Conservation (phyloP, 73 alveolate species). For the Stentor roeselii region DNA sequence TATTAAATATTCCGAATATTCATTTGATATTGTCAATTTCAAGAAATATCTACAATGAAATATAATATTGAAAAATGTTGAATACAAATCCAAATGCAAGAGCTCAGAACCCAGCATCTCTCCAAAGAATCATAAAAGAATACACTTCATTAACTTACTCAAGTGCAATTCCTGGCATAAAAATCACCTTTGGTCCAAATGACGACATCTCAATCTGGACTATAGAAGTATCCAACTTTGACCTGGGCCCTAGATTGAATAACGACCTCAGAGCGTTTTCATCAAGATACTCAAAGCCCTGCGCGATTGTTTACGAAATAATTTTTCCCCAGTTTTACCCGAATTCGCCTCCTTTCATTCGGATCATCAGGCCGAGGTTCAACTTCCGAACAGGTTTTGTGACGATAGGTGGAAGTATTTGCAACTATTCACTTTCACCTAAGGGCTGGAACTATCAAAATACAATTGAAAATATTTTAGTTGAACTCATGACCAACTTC, state of each 20-base stretch:
- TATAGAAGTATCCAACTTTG: neutral
- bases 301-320: conserved; percentile 39
- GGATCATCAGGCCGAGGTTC: conserved; percentile 71
- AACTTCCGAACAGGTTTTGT: conserved; percentile 72
- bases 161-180: neutral
- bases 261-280: conserved; percentile 1
- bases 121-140: conserved; percentile 3
- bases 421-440: conserved; percentile 63
- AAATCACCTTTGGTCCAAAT: neutral
- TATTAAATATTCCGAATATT: too few species aligned
- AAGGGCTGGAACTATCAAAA: conserved; percentile 59
- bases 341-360: conserved; percentile 61
- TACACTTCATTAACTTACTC: neutral
- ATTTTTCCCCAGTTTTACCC: conserved; percentile 40
- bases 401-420: conserved; percentile 71
- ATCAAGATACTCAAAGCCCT: neutral
- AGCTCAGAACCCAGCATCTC: too few species aligned
- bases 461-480: conserved; percentile 28
- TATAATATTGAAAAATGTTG: too few species aligned
- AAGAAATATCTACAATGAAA: too few species aligned
- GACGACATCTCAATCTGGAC: neutral
- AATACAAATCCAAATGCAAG: too few species aligned
- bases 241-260: neutral
- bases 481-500: neutral
- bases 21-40: too few species aligned